These are phyloP conservation scores for Solanum dulcamara DNA, from an alignment of 257 asterid genomes.

Conservation along the genomic window DNA sequence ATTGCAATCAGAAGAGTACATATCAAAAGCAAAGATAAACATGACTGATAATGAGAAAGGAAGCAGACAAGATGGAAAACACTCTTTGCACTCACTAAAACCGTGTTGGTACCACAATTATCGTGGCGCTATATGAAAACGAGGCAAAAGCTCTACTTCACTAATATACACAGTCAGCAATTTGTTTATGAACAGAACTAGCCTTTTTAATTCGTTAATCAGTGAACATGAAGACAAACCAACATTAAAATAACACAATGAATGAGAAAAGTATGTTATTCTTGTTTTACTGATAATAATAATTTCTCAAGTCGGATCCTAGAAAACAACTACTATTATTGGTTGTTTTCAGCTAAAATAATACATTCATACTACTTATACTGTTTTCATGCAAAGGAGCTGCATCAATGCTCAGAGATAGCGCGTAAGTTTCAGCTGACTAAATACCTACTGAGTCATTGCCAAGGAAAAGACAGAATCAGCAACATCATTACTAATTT, in stretches of 20 bases:
- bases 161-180: not conserved
- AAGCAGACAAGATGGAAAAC: not conserved
- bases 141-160: not conserved
- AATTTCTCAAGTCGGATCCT: not conserved
- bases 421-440: not conserved
- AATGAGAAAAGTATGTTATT: not conserved
- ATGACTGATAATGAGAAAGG: not conserved
- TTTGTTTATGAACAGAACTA: not conserved
- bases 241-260: not conserved
- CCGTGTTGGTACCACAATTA: not conserved
- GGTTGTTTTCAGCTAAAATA: not conserved
- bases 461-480: not conserved
- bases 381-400: not conserved
- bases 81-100: not conserved
- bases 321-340: not conserved
- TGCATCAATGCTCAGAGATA: not conserved
- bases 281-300: no score
- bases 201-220: not conserved
- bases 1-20: not conserved
- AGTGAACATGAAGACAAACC: not conserved
- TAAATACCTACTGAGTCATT: not conserved
- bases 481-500: not conserved
- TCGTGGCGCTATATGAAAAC: not conserved
- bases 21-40: not conserved
- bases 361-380: not conserved